These are phyloP conservation scores for Cornus florida DNA, from an alignment of 148 eudicot genomes.

Conservation along the genomic window DNA sequence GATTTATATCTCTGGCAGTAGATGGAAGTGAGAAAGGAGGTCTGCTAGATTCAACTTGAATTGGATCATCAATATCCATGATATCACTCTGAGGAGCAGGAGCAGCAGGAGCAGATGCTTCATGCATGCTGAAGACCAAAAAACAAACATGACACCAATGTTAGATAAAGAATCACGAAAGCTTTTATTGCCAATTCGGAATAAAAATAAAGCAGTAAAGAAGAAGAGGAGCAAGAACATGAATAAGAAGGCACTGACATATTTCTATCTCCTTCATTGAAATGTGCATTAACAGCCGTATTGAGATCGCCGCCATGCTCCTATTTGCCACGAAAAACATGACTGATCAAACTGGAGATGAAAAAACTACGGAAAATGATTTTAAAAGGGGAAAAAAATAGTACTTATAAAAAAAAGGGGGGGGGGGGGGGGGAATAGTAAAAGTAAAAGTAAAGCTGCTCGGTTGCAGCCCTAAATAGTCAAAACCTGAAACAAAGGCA, in stretches of 20 bases:
- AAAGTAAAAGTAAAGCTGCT: background rate
- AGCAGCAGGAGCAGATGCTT: conserved; percentile 38
- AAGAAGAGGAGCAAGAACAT: background rate
- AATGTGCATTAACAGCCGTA: conserved; percentile 84
- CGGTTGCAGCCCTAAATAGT: background rate
- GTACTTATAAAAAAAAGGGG: background rate
- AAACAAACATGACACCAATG: background rate
- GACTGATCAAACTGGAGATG: conserved; percentile 4
- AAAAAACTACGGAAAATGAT: background rate
- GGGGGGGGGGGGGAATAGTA: fast-evolving
- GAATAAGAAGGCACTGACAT: conserved; percentile 42
- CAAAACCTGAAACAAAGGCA: background rate
- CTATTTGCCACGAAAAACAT: conserved; percentile 32
- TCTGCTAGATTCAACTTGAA: conserved; percentile 33
- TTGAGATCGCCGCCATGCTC: conserved; percentile 81
- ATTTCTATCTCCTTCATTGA: conserved; percentile 67
- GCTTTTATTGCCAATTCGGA: background rate
- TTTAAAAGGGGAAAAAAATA: background rate
- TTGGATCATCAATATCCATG: conserved; percentile 85
- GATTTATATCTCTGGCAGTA: conserved; percentile 52
- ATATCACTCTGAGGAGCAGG: conserved; percentile 55
- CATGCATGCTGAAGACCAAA: conserved; percentile 42
- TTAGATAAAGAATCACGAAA: background rate
- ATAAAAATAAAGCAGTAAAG: background rate
- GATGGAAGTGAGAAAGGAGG: conserved; percentile 49